Evolutionary conservation across 2,329 filamentous ascomycete genomes (phyloP), one percentile per base, ranked within the genome.

Genomic region (Didymella exigua): DNA sequence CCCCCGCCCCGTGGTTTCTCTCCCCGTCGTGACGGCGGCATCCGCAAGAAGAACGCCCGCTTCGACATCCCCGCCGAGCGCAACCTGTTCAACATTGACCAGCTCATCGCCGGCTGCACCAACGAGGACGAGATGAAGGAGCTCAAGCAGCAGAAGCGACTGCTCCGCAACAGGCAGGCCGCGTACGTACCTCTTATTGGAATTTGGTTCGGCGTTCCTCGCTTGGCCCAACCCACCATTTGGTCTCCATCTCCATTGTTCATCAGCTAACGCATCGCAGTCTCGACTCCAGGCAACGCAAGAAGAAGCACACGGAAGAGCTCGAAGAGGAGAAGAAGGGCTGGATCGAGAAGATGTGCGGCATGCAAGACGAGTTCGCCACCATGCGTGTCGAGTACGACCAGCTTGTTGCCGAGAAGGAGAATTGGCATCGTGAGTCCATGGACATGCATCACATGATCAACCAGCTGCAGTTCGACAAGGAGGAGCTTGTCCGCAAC

Each of bases 31-130:
- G 87, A 91, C 52, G 92, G 96, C 66, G 91, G 95, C 58, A 96
- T 98, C 76, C 86, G 95, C 70, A 99, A 99, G 87, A 98, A 98
- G 89, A 99, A 98, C 72, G 92, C 93, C 62, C 89, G 93, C 65
- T 97, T 98, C 77, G 93, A 98, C 71, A 99, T 99, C 65, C 95
- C 95, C 9, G 87, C 90, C 38, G 95, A 97, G 78, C 86, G 93
- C 59, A 98, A 93, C 70, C 85, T 99, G 66, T 88, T 85, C 81
- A 98, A 96, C 78, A 98, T 99, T 77, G 95, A 99, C 76, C 84
- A 91, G 58, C 83, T 98, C 71, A 98, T 99, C 76, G 84, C 88
- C 48, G 87, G 91, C 77, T 93, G 91, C 30, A 91, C 86, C 51
- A 89, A 96, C 75, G 93, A 98, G 70, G 87, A 95, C 63, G 89